These are phyloP conservation scores for Hypomyces perniciosus DNA, from an alignment of 2,329 filamentous ascomycete genomes.

Conservation along the genomic window DNA sequence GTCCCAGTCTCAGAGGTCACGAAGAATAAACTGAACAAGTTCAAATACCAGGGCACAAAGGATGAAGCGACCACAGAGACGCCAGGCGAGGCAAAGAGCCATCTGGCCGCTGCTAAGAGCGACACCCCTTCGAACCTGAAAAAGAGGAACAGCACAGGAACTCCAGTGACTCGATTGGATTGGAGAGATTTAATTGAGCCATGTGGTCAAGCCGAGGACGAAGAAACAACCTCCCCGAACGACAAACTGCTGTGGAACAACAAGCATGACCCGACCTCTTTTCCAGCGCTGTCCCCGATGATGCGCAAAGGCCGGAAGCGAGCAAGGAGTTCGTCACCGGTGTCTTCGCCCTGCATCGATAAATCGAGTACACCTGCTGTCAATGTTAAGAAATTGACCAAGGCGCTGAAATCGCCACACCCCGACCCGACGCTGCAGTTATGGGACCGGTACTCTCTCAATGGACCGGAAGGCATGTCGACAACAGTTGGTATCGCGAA, in stretches of 20 bases:
- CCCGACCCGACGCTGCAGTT: slow-evolving; percentile 68
- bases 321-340: slow-evolving; percentile 67
- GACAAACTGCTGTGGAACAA: slow-evolving; percentile 58
- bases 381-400: slow-evolving; percentile 53
- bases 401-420: slow-evolving; percentile 58
- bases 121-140: slow-evolving; percentile 13
- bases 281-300: slow-evolving; percentile 41
- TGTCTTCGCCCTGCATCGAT: slow-evolving; percentile 56
- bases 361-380: slow-evolving; percentile 40
- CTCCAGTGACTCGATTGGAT: slow-evolving; percentile 47
- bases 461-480: slow-evolving; percentile 34
- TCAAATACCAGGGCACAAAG: slow-evolving; percentile 33
- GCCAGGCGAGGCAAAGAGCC: slow-evolving; percentile 10
- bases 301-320: slow-evolving; percentile 56
- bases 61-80: slow-evolving; percentile 16
- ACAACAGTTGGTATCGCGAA: slow-evolving; percentile 43
- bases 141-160: slow-evolving; percentile 26
- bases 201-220: slow-evolving; percentile 36
- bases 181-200: slow-evolving; percentile 54
- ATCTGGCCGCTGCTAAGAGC: background rate
- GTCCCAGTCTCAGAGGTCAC: slow-evolving; percentile 51
- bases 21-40: slow-evolving; percentile 56
- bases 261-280: slow-evolving; percentile 35
- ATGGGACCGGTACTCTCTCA: slow-evolving; percentile 67
- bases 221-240: slow-evolving; percentile 49